Base-by-base conservation (phyloP, 2,329 filamentous ascomycete species). In the Aspergillus oerlinghausenensis region DNA sequence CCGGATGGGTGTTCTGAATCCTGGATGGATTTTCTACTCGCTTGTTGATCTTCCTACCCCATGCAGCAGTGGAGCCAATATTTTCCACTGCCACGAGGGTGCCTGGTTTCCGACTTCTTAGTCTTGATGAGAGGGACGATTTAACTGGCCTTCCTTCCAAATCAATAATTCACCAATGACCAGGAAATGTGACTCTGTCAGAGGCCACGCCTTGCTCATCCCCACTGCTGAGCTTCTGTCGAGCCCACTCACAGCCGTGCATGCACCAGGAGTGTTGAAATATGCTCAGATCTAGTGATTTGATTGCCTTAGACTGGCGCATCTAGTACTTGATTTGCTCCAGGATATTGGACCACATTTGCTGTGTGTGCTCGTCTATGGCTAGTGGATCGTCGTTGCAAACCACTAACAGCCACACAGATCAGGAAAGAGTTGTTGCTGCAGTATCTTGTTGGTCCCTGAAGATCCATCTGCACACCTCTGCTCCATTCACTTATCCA, bases 31-130 rank as follows among this genome's bases (percentile, higher is more conserved):
- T 45, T 23, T 45, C 42, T 19, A 23, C 19, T 45, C 21, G 19
- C 42, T 19, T 43, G 40, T 10, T 23, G 42, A 45, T 45, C 42
- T 5, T 45, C 19, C n/a, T 23, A 11, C 42, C 42, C 40, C n/a
- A 19, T 43, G 40, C 40, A 23, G 42, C 29, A 2, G 29, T 59
- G 56, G 54, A 25, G 38, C 48, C 55, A 19, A 4, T 17, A 17
- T 21, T 26, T 49, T 45, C 42, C 42, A 45, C 42, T 54, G 51
- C 51, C 55, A 57, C 55, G 55, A 57, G 55, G 55, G 17, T 21
- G 28, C 48, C 10, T 28, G 32, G 21, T 50, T 48, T 32, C 52
- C 50, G 29, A 55, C 48, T 49, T 55, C 42, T 55, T 55, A 55
- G 50, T 21, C n/a, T 19, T n/a, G 10, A 43, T 21, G 7, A 17